phyloP scores from a whole-genome alignment of 176 grass and related monocot species.

The Otatea glauca region DNA sequence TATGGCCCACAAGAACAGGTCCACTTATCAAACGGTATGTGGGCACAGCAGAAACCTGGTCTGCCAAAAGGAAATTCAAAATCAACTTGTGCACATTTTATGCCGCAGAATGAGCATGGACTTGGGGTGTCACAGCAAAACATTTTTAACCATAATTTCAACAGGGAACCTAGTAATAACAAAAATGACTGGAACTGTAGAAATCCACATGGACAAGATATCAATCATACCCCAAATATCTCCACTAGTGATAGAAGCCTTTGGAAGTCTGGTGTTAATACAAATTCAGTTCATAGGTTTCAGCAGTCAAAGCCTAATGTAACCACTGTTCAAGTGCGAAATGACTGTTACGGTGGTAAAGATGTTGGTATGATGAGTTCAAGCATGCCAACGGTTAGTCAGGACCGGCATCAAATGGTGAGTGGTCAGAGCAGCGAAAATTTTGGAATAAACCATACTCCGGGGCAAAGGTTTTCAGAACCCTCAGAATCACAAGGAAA shows the following conservation, averaged over 20 bases:
- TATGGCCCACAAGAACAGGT: constrained; percentile 58
- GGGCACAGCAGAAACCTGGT: constrained; percentile 61
- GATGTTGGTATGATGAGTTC: constrained; percentile 46
- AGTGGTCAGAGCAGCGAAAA: constrained; percentile 48
- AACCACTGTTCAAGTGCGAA: constrained; percentile 33
- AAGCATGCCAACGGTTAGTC: constrained; percentile 44
- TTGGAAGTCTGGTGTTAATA: constrained; percentile 56
- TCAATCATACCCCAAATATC: constrained; percentile 52
- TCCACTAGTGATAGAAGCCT: constrained; percentile 50
- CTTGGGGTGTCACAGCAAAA: constrained; percentile 74
- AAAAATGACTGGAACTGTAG: constrained; percentile 75
- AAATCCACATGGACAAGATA: constrained; percentile 49
- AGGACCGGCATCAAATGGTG: constrained; percentile 49
- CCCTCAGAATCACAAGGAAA: constrained; percentile 66
- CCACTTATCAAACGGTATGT: constrained; percentile 59
- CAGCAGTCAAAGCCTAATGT: constrained; percentile 56
- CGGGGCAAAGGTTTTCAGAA: constrained; percentile 47
- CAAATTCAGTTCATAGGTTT: constrained; percentile 48
- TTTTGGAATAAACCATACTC: constrained; percentile 57
- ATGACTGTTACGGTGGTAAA: constrained; percentile 50
- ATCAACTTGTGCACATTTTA: constrained; percentile 43
- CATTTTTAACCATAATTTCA: constrained; percentile 47
- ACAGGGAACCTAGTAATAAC: constrained; percentile 60
- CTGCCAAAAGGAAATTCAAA: constrained; percentile 53
- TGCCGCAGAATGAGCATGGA: constrained; percentile 49